Percentiles rank a stretch among this genome's conserved stretches.
These are phyloP conservation scores for Tetrapisispora phaffii DNA, from an alignment of 805 yeast species.

Conservation along the genomic window DNA sequence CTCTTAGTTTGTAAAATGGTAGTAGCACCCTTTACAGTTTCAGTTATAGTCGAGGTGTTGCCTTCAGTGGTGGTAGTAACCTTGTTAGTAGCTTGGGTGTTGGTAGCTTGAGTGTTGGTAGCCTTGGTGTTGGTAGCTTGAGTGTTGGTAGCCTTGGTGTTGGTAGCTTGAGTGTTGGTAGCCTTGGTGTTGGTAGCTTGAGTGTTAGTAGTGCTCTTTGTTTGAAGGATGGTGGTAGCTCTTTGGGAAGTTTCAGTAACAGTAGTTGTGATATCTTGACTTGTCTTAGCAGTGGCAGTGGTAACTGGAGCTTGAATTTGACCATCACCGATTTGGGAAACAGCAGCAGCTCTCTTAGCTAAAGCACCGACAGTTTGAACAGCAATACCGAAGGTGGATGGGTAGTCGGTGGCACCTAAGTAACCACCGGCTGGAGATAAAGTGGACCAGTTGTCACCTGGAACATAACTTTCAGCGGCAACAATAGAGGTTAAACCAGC, in stretches of 20 bases:
- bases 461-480: conserved; percentile 15
- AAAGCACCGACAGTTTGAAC: conserved; percentile 39
- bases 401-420: conserved; percentile 48
- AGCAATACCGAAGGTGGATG: conserved; percentile 57
- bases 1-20: conserved; percentile 20
- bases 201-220: conserved; percentile 15
- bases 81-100: conserved; percentile 13
- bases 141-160: conserved; percentile 8
- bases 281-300: conserved; percentile 22
- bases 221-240: conserved; percentile 18
- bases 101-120: background rate
- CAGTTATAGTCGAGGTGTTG: conserved; percentile 24
- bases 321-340: conserved; percentile 35
- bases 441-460: conserved; percentile 46
- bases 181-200: background rate
- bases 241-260: conserved; percentile 18
- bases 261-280: conserved; percentile 4
- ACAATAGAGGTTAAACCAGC: conserved; percentile 13
- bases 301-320: conserved; percentile 32
- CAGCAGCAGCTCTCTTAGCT: conserved; percentile 12
- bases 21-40: conserved; percentile 15
- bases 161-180: background rate
- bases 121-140: background rate
- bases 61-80: conserved; percentile 29
- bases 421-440: conserved; percentile 53